phyloP scores from a whole-genome alignment of 2,329 filamentous ascomycete genomes.

The Pseudogymnoascus sp. region DNA sequence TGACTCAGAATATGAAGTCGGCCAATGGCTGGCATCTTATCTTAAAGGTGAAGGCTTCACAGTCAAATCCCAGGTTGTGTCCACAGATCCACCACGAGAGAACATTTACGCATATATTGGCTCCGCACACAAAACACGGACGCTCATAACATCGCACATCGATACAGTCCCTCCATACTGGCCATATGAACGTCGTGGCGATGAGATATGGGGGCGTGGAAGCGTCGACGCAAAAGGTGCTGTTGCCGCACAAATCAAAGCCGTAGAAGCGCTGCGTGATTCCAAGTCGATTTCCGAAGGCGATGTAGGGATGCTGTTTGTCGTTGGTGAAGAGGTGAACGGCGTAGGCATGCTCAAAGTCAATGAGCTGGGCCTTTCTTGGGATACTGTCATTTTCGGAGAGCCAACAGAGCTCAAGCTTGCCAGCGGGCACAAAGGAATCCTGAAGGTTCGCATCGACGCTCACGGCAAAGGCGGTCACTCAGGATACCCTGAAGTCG shows the following conservation, averaged over 20 bases:
- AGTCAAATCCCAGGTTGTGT: conserved; percentile 50
- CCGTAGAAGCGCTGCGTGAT: conserved; percentile 49
- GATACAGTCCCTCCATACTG: conserved; percentile 52
- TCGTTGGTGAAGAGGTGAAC: conserved; percentile 74
- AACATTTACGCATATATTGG: conserved; percentile 58
- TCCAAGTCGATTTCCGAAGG: conserved; percentile 34
- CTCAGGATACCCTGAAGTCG: conserved; percentile 87
- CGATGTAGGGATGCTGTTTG: conserved; percentile 56
- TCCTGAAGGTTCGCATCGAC: conserved; percentile 57
- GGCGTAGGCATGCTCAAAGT: conserved; percentile 72
- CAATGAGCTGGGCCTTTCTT: conserved; percentile 41
- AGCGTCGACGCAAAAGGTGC: conserved; percentile 65
- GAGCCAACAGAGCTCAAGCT: conserved; percentile 88
- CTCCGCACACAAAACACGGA: conserved; percentile 39
- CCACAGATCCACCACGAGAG: conserved; percentile 27
- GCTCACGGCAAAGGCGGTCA: conserved; percentile 75
- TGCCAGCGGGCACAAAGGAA: conserved; percentile 87
- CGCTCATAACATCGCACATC: conserved; percentile 57
- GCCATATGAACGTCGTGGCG: conserved; percentile 30
- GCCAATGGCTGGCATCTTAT: conserved; percentile 50
- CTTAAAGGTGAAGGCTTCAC: conserved; percentile 52
- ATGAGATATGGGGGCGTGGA: conserved; percentile 63
- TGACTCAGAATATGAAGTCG: conserved; percentile 52
- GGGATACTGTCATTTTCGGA: conserved; percentile 76
- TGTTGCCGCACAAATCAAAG: conserved; percentile 67